phyloP scores from a whole-genome alignment of 1,284 basidiomycete species.

The Ganoderma boninense region DNA sequence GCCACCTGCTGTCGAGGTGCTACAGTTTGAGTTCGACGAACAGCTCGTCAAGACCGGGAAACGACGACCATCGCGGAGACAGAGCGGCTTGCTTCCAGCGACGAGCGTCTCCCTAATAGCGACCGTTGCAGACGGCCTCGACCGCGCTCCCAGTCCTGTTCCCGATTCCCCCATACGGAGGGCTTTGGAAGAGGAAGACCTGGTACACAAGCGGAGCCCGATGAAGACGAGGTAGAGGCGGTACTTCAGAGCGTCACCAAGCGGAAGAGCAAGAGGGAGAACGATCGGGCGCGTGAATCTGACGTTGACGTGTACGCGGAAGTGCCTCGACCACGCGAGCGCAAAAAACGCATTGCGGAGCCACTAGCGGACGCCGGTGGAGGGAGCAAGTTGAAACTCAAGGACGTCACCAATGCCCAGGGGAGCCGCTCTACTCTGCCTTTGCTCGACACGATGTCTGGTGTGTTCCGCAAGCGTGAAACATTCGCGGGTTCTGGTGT shows the following conservation, averaged over 20 bases:
- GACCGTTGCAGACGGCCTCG: conserved; percentile 36
- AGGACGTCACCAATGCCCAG: conserved; percentile 72
- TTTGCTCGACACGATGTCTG: conserved; percentile 47
- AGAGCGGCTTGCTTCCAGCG: conserved; percentile 65
- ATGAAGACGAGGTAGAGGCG: conserved; percentile 43
- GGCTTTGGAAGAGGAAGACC: conserved; percentile 67
- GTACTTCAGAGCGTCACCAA: conserved; percentile 36
- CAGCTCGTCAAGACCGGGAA: conserved; percentile 47
- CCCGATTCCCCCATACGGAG: conserved; percentile 69
- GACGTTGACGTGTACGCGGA: conserved; percentile 20
- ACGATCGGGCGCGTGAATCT: conserved; percentile 38
- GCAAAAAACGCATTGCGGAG: conserved; percentile 47
- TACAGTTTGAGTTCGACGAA: conserved; percentile 43
- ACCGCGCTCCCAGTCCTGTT: conserved; percentile 67
- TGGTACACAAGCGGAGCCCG: conserved; percentile 45
- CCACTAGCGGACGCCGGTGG: conserved; percentile 43
- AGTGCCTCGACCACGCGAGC: conserved; percentile 44
- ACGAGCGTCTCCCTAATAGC: conserved; percentile 44
- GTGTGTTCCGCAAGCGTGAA: conserved; percentile 24
- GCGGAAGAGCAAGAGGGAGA: conserved; percentile 49
- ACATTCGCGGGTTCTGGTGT: neutral
- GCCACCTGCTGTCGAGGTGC: conserved; percentile 34
- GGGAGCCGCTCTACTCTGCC: conserved; percentile 46
- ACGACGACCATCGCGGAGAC: conserved; percentile 64
- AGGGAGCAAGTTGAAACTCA: conserved; percentile 59